Evolutionary conservation across 345 rosid species (phyloP).

Genomic region (Salix koriyanagi): DNA sequence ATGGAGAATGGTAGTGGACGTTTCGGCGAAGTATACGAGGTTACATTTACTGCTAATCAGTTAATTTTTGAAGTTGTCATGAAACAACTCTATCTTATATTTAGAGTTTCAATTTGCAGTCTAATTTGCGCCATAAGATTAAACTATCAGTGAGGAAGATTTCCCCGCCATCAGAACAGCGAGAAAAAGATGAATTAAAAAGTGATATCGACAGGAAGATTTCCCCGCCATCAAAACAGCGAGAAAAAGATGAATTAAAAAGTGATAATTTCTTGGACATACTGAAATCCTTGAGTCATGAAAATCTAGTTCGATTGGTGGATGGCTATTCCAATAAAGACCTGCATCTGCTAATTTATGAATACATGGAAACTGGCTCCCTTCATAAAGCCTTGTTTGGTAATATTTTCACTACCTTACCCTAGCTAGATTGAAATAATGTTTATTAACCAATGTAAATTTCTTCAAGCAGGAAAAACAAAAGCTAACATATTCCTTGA

Average conservation of each 20-base stretch:
- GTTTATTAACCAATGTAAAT: too few species aligned
- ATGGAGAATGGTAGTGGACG: not conserved
- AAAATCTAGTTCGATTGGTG: constrained; percentile 4
- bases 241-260: not conserved
- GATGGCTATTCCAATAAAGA: constrained; percentile 1
- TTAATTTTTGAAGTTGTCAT: not conserved
- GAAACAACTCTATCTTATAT: not conserved
- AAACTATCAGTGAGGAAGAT: not conserved
- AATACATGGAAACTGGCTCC: constrained; percentile 5
- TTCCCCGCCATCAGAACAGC: not conserved
- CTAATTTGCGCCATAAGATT: not conserved
- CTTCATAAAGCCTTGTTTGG: constrained; percentile 11
- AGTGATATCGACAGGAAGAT: constrained; percentile 2
- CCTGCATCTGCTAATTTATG: constrained; percentile 11
- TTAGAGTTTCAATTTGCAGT: not conserved
- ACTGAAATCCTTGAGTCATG: constrained; percentile 2
- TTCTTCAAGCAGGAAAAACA: too few species aligned
- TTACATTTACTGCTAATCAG: not conserved
- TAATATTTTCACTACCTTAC: not conserved
- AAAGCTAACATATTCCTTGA: too few species aligned
- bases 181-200: not conserved
- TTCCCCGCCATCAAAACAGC: not conserved
- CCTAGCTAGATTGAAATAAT: too few species aligned
- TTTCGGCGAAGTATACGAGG: constrained; percentile 2
- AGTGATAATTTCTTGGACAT: not conserved